A percentile compares a stretch with the other conserved stretches of the same genome.
Evolutionary conservation across 2,329 filamentous ascomycete genomes (phyloP).

Genomic region (Aspergillus sp.): DNA sequence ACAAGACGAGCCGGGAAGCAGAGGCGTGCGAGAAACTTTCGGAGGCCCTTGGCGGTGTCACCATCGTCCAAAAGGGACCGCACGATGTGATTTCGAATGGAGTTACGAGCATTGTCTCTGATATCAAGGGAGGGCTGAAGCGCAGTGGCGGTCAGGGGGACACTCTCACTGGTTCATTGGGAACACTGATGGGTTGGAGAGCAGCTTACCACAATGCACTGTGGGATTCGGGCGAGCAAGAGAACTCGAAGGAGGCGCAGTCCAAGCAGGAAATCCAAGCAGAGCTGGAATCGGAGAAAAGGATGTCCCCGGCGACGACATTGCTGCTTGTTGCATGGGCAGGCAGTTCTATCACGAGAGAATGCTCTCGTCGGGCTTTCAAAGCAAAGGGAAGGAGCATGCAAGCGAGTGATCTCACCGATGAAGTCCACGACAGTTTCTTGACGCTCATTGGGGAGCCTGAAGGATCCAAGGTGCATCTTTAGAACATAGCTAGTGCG

Average conservation of each 20-base stretch:
- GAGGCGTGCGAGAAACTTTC: constrained; percentile 70
- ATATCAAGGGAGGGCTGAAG: constrained; percentile 80
- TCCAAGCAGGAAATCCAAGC: constrained; percentile 42
- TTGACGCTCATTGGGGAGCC: constrained; percentile 74
- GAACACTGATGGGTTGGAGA: constrained; percentile 85
- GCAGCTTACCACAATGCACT: constrained; percentile 80
- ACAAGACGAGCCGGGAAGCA: constrained; percentile 49
- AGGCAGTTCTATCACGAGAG: constrained; percentile 82
- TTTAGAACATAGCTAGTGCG: constrained; percentile 21
- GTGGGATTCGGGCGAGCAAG: constrained; percentile 59
- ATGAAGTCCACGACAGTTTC: constrained; percentile 83
- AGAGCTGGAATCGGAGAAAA: constrained; percentile 48
- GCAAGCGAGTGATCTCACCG: constrained; percentile 90
- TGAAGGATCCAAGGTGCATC: constrained; percentile 43
- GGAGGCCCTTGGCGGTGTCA: constrained; percentile 78
- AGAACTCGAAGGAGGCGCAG: constrained; percentile 31
- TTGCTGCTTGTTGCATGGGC: constrained; percentile 80
- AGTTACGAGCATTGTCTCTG: constrained; percentile 69
- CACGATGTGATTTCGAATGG: constrained; percentile 85
- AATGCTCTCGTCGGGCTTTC: constrained; percentile 86
- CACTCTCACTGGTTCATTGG: constrained; percentile 85
- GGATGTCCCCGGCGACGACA: constrained; percentile 60
- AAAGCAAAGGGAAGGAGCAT: constrained; percentile 80
- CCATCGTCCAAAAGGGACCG: constrained; percentile 83
- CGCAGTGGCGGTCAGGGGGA: constrained; percentile 93